Evolutionary conservation across 352 stramenopile genomes (phyloP).

Genomic region (Phytophthora rubi): DNA sequence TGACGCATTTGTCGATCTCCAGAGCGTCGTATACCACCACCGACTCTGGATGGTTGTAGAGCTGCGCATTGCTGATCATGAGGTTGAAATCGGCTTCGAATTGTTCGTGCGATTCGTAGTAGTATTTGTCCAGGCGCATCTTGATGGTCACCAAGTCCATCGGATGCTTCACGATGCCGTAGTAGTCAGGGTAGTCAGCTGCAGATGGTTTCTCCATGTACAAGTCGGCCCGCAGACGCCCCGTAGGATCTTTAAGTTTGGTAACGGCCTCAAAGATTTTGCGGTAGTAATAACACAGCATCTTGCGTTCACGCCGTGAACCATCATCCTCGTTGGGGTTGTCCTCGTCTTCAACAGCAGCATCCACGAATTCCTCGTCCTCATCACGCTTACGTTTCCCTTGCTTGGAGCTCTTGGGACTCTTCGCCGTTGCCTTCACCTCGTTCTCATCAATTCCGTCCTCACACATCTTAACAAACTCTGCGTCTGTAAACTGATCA

Average conservation of each 20-base stretch:
- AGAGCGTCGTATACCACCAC: conserved; percentile 84
- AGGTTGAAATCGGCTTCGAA: conserved; percentile 86
- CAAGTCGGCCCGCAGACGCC: conserved; percentile 70
- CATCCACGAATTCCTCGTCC: conserved; percentile 28
- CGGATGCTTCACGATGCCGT: conserved; percentile 84
- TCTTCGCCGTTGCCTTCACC: conserved; percentile 34
- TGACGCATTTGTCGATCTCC: conserved; percentile 88
- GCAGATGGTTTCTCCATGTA: conserved; percentile 85
- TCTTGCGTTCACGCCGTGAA: conserved; percentile 61
- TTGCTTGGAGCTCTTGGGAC: conserved; percentile 23
- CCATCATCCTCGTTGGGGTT: conserved; percentile 55
- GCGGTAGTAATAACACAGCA: conserved; percentile 82
- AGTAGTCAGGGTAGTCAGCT: conserved; percentile 90
- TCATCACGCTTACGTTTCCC: conserved; percentile 47
- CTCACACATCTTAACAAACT: conserved; percentile 91
- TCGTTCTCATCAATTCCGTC: conserved; percentile 69
- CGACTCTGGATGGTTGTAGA: conserved; percentile 88
- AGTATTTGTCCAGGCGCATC: conserved; percentile 67
- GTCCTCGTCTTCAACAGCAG: conserved; percentile 36
- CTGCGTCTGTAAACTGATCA: conserved; percentile 84
- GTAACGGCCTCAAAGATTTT: conserved; percentile 87
- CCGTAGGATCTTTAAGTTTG: conserved; percentile 75
- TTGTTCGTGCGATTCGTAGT: conserved; percentile 64
- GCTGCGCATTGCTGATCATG: conserved; percentile 89
- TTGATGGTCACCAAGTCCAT: conserved; percentile 93